Evolutionary conservation across 805 yeast species (phyloP).

Genomic region (Candida dendrica): DNA sequence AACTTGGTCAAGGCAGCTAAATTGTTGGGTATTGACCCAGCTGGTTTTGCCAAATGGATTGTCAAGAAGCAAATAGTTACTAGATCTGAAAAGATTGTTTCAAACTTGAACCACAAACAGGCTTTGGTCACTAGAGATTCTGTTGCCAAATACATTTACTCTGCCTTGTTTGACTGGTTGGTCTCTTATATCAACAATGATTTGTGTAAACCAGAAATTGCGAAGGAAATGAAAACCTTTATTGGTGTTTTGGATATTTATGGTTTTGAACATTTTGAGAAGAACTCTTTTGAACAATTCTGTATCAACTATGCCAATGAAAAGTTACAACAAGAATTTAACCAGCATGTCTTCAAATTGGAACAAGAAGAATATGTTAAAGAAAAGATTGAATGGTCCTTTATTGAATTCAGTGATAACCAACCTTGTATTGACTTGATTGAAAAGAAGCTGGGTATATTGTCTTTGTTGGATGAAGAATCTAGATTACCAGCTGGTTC

Average conservation of each 20-base stretch:
- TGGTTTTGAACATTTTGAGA: conserved; percentile 94
- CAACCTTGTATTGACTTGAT: conserved; percentile 94
- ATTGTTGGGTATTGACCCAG: conserved; percentile 72
- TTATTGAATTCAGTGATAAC: conserved; percentile 91
- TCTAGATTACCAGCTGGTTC: conserved; percentile 90
- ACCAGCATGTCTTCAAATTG: conserved; percentile 92
- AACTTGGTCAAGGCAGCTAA: conserved; percentile 76
- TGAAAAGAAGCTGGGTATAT: conserved; percentile 81
- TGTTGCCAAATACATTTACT: conserved; percentile 89
- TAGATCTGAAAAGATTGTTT: conserved; percentile 85
- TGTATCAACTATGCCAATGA: conserved; percentile 97
- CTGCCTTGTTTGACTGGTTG: conserved; percentile 92
- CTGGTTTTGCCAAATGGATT: conserved; percentile 79
- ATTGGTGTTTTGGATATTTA: conserved; percentile 97
- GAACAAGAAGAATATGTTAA: conserved; percentile 93
- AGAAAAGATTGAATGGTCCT: conserved; percentile 94
- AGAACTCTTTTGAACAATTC: conserved; percentile 93
- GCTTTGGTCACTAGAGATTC: conserved; percentile 93
- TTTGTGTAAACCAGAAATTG: conserved; percentile 68
- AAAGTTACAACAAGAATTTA: conserved; percentile 93
- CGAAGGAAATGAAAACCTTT: conserved; percentile 54
- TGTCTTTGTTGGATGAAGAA: conserved; percentile 89
- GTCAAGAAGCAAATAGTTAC: conserved; percentile 87
- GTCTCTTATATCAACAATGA: conserved; percentile 78
- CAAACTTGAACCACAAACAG: conserved; percentile 75